Evolutionary conservation across 345 rosid genomes (phyloP), one percentile per base, ranked within the genome.

Genomic region (Pelargonium nanum): DNA sequence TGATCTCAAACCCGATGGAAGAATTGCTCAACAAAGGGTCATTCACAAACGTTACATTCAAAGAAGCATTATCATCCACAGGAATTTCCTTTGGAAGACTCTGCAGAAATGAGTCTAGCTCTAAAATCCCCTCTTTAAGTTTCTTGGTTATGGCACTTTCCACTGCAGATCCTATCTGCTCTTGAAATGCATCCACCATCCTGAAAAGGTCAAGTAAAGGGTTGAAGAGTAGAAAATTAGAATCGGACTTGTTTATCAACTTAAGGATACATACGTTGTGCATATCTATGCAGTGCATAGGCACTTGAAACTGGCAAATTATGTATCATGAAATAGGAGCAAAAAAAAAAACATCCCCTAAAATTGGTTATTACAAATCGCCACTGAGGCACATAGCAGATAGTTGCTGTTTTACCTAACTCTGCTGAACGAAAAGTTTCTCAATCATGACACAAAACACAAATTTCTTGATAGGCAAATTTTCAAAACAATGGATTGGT

Each of bases 101-200:
- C 63, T 82, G 87, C 53, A 93, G 74, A 70, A 84, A 76, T 6
- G 85, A 78, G 75, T 89, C 93, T 64, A 93, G 94, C 60, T 85
- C 81, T 62, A 78, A 66, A 58, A 85, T 82, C 67, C 89, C 96
- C 67, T 93, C 88, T 63, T 59, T 66, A 17, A 93, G 91, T 65
- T 87, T 83, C 68, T 77, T 80, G 51, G 87, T 50, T 59, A 93
- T 85, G 4, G 97, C 83, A 65, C 64, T 84, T 80, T 93, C 97
- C 51, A 93, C 97, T 60, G 91, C 89, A 56, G 94, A 72, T 23
- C 78, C 79, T 54, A 89, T 89, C 56, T 82, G 83, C 59, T 34
- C 91, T 77, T 84, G 86, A 75, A 89, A 87, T 22, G 99, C 99
- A 84, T 93, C 78, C 19, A 92, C 72, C 91, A 93, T 82, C 72